Base-by-base conservation (phyloP, 805 yeast genomes). In the Phaffomyces antillensis region DNA sequence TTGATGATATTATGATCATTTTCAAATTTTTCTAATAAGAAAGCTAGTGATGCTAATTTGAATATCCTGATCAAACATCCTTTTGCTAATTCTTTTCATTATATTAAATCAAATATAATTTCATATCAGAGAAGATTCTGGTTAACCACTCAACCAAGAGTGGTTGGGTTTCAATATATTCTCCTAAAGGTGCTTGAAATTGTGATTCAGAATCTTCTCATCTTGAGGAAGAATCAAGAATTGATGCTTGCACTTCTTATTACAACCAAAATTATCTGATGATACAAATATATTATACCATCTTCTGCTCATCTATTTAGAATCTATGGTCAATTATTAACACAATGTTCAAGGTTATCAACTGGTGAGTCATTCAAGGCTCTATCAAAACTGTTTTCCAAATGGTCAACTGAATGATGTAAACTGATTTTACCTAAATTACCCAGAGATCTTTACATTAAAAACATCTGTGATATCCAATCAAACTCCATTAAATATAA, bases 241-340 rank as follows among this genome's bases (percentile, higher is more conserved):
- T n/a, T n/a, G n/a, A n/a, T n/a, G n/a, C n/a, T n/a, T 76, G 35
- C 85, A 81, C 43, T 88, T 82, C 57, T 66, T 80, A 59, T 73
- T 79, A 42, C 74, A 77, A 20, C 65, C 80, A 6, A 76, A 78
- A 48, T 63, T 83, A 46, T 76, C 79, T n/a, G 65, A 67, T 5
- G 66, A 68, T 7, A 76, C 83, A 6, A 77, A 82, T 55, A n/a
- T n/a, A 90, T 93, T 15, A 70, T 93, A 9, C 86, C 83, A 34
- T 86, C 96, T 0, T 85, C 96, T 11, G 87, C 95, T 1, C 97
- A 91, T 52, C 64, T 93, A 31, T 90, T 93, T 63, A 76, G 88
- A 55, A 66, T 77, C 3, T 90, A 86, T 60, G 77, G 95, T 48
- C 81, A 81, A 40, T 66, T 85, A 9, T 63, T 93, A 33, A 70